Conservation (phyloP, 2,329 filamentous ascomycete species). For the Huntiella savannae region DNA sequence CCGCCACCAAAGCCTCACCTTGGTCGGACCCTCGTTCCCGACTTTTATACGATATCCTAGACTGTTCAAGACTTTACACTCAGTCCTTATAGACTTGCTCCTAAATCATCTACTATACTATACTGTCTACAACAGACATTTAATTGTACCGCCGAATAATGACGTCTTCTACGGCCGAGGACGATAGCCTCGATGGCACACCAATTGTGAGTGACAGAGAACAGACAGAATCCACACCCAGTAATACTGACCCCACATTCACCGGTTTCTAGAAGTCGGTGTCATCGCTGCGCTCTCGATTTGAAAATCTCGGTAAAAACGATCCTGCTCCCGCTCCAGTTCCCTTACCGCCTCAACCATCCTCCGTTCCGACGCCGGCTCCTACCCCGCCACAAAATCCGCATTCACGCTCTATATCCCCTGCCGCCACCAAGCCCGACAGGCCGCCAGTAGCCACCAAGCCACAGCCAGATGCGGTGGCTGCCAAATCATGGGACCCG, state of each 20-base stretch:
- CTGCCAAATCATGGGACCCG: neutral
- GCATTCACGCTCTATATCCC: constrained; percentile 19
- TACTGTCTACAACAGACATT: no score
- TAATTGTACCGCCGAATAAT: constrained; percentile 2
- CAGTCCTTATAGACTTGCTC: no score
- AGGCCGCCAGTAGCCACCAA: constrained; percentile 16
- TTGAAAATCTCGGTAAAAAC: constrained; percentile 52
- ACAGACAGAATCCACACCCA: neutral
- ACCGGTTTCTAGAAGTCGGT: constrained; percentile 45
- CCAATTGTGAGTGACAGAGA: constrained; percentile 41
- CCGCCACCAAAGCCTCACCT: no score
- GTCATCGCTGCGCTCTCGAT: constrained; percentile 61
- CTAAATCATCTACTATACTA: no score
- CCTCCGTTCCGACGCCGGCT: constrained; percentile 12
- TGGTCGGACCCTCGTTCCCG: no score
- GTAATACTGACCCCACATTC: constrained; percentile 29
- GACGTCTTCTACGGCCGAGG: constrained; percentile 14
- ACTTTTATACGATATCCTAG: no score
- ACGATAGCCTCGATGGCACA: constrained; percentile 51
- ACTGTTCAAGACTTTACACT: no score
- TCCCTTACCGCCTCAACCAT: constrained; percentile 20
- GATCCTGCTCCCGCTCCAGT: constrained; percentile 20
- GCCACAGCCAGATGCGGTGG: neutral
- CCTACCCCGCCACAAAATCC: constrained; percentile 8
- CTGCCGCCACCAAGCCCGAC: constrained; percentile 23